phyloP scores from a whole-genome alignment of 345 rosid species.

The Erysimum cheiranthoides region DNA sequence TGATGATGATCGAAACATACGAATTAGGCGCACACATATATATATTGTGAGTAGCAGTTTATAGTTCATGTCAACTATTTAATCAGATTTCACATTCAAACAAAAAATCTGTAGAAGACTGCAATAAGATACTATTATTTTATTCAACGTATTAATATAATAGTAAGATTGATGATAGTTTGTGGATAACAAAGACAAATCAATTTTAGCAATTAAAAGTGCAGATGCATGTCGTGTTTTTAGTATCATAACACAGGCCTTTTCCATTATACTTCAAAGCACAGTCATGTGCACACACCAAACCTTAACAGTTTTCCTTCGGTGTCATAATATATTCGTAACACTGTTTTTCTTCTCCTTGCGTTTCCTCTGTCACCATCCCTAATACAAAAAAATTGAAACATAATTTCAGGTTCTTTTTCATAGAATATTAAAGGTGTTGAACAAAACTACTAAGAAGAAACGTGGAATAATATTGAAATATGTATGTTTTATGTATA shows the following conservation, averaged over 20 bases:
- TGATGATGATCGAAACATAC: too few relatives aligned
- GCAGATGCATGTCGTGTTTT: not conserved
- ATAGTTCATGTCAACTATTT: too few relatives aligned
- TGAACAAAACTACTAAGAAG: not conserved
- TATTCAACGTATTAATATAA: too few relatives aligned
- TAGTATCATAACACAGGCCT: not conserved
- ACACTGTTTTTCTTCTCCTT: not conserved
- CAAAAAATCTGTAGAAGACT: too few relatives aligned
- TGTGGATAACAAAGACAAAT: not conserved
- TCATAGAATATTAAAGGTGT: not conserved
- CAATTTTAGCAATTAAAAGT: not conserved
- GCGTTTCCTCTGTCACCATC: not conserved
- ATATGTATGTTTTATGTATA: not conserved
- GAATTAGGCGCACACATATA: too few relatives aligned
- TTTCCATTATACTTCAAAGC: not conserved
- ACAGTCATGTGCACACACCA: not conserved
- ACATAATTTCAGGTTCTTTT: not conserved
- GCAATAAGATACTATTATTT: too few relatives aligned
- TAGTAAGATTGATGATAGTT: too few relatives aligned
- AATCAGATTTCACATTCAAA: too few relatives aligned
- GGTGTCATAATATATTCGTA: not conserved
- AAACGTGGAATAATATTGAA: not conserved
- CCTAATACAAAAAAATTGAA: not conserved
- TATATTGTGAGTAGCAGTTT: too few relatives aligned
- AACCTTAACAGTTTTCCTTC: not conserved